phyloP scores from a whole-genome alignment of 768 basidiomycete genomes.

The Kwoniella newhampshirensis region DNA sequence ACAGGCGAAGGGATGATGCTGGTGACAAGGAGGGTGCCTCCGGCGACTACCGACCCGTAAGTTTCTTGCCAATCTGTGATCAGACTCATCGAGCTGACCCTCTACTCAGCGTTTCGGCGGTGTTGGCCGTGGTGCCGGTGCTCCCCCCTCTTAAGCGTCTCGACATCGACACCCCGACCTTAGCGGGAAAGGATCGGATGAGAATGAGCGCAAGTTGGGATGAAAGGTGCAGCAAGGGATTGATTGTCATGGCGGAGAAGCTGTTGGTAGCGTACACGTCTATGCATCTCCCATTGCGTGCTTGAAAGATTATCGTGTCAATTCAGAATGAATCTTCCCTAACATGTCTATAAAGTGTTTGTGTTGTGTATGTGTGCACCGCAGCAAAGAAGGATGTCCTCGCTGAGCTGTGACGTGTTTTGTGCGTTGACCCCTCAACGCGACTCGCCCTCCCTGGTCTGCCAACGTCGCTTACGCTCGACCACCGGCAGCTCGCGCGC shows the following conservation, averaged over 20 bases:
- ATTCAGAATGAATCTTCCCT: neutral
- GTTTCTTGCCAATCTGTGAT: slow-evolving; percentile 57
- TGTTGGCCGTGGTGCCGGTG: slow-evolving; percentile 54
- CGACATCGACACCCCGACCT: neutral
- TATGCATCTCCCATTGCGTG: slow-evolving; percentile 10
- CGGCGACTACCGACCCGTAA: slow-evolving; percentile 84
- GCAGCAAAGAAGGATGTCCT: neutral
- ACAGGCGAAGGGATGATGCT: slow-evolving; percentile 63
- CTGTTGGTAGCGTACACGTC: neutral
- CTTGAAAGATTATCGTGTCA: neutral
- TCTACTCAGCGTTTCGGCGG: slow-evolving; percentile 48
- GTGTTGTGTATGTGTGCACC: neutral
- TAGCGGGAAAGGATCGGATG: neutral
- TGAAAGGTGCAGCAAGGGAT: slow-evolving; percentile 3
- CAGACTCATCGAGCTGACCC: slow-evolving; percentile 11
- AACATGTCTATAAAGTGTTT: neutral
- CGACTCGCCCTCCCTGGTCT: neutral
- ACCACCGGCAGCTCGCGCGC: slow-evolving; percentile 23
- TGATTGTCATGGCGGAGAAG: neutral
- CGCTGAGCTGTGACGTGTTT: neutral
- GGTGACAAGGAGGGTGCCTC: slow-evolving; percentile 80
- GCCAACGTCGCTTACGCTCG: slow-evolving; percentile 4
- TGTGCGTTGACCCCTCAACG: neutral
- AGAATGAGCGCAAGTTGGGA: neutral
- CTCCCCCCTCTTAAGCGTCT: slow-evolving; percentile 50